A percentile compares a stretch with the other conserved stretches of the same genome.
These are phyloP conservation scores for Penicillium sp. DNA, from an alignment of 2,329 filamentous ascomycete species.

Conservation along the genomic window DNA sequence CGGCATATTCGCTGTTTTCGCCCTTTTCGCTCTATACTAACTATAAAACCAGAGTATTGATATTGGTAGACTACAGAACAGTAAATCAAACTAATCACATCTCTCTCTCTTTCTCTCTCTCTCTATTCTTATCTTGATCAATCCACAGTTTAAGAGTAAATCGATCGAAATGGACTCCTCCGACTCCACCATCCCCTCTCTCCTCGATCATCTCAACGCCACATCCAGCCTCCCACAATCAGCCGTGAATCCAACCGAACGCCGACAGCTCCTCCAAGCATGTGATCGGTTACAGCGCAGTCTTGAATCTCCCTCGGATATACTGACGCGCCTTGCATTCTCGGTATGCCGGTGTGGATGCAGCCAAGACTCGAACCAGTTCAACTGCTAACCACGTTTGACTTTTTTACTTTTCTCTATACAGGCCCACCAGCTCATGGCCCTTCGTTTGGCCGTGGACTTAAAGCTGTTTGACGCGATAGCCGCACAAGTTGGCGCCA, in stretches of 20 bases:
- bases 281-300: conserved; percentile 16
- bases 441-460: conserved; percentile 15
- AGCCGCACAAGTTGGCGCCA: background rate
- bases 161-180: background rate
- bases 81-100: background rate
- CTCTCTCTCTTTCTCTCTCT: no score
- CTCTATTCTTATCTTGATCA: no score
- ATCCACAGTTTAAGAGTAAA: no score
- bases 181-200: conserved; percentile 3
- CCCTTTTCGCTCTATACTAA: background rate
- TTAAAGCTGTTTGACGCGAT: conserved; percentile 20
- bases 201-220: conserved; percentile 13
- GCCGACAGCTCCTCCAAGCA: conserved; percentile 13
- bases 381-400: background rate
- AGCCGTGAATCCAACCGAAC: conserved; percentile 8
- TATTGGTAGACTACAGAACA: background rate
- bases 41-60: background rate
- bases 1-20: background rate
- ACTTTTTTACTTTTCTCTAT: background rate
- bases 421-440: conserved; percentile 20
- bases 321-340: conserved; percentile 10
- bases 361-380: background rate
- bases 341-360: conserved; percentile 16
- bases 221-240: conserved; percentile 2
- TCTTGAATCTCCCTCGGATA: conserved; percentile 11